Base-by-base conservation (phyloP, 2,329 filamentous ascomycete genomes). In the Penicillium occitanis region DNA sequence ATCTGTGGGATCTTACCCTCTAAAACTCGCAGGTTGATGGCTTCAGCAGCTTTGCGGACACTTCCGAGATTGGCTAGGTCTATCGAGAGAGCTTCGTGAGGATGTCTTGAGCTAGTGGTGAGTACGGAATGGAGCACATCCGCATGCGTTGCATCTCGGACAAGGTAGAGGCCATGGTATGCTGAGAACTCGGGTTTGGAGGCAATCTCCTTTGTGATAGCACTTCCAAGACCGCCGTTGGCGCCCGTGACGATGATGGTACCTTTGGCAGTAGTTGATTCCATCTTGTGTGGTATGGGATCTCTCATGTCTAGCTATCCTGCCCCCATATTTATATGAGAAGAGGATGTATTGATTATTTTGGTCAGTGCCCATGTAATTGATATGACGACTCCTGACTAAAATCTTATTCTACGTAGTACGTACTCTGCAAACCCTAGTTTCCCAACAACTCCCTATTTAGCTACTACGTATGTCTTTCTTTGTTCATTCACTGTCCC, bases 131-230 rank as follows among this genome's bases (percentile, higher is more conserved):
- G 22, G 48, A 51, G 48, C 11, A 11, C 48, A 17, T 22, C 22
- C 13, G 11, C 69, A 67, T 40, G 40, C 61, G 37, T 14, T 6
- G 35, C 62, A 55, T 70, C 63, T 50, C 65, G 65, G 22, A 65
- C 69, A 37, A 68, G 65, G 63, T 72, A 71, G 44, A 72, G n/a
- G 13, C 68, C 69, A 42, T 70, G 63, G 46, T 71, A 70, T 8
- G 60, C 44, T 14, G 68, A 22, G n/a, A 70, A 59, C 40, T 70
- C 65, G 14, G 70, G 66, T 40, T 61, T 58, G n/a, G 70, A 67
- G 17, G 61, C 57, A 46, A 71, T 70, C 33, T 46, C 48, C 28
- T 40, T 33, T 42, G 40, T 22, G 30, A 63, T 22, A 33, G 61
- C 61, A 40, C 48, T 55, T 37, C 61, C 61, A 44, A 63, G 50